phyloP scores from a whole-genome alignment of 345 rosid species.

The Lenwebbia sp. region DNA sequence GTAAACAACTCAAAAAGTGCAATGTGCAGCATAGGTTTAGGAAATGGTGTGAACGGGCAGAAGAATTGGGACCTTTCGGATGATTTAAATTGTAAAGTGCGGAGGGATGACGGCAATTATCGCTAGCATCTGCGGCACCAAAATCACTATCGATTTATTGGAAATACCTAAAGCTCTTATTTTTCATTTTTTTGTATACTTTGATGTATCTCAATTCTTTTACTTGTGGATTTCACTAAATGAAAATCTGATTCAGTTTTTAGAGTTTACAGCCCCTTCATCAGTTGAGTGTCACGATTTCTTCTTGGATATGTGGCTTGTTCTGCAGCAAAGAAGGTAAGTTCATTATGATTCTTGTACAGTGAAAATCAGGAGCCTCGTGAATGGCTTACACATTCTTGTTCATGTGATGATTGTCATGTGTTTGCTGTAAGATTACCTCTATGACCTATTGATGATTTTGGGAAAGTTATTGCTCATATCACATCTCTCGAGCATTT shows the following conservation, averaged over 20 bases:
- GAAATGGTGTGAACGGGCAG: slow-evolving; percentile 17
- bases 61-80: slow-evolving; percentile 21
- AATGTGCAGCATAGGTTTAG: slow-evolving; percentile 15
- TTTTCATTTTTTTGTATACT: slow-evolving; percentile 4
- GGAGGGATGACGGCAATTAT: slow-evolving; percentile 26
- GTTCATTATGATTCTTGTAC: neutral
- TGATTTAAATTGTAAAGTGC: slow-evolving; percentile 31
- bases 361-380: neutral
- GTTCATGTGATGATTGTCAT: neutral
- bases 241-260: slow-evolving; percentile 19
- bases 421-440: neutral
- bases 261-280: neutral
- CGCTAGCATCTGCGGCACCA: slow-evolving; percentile 23
- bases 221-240: slow-evolving; percentile 8
- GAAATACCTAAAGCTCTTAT: slow-evolving; percentile 18
- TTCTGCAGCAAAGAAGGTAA: neutral
- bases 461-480: neutral
- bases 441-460: neutral
- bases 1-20: slow-evolving; percentile 17
- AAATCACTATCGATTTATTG: slow-evolving; percentile 28
- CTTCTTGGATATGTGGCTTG: neutral
- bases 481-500: neutral
- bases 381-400: neutral
- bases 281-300: neutral
- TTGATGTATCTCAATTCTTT: slow-evolving; percentile 52